Percentiles rank a stretch among this genome's conserved stretches.
Conservation (phyloP, 2,329 filamentous ascomycete species). For the Botryotinia calthae region DNA sequence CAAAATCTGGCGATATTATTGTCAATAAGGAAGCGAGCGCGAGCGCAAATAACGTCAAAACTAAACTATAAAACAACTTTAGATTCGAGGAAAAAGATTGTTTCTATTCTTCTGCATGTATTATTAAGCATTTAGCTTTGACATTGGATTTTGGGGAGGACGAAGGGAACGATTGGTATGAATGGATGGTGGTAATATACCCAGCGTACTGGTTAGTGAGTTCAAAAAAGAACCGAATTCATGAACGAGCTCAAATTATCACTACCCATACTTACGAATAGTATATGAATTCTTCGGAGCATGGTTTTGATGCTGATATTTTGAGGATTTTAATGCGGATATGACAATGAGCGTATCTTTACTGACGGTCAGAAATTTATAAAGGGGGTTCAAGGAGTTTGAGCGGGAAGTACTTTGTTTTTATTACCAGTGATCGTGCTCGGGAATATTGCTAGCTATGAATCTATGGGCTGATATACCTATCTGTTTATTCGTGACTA, state of each 20-base stretch:
- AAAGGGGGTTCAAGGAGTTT: background rate
- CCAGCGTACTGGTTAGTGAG: background rate
- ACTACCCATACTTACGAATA: background rate
- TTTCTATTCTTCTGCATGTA: background rate
- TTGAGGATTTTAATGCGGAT: background rate
- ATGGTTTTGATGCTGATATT: background rate
- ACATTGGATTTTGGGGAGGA: background rate
- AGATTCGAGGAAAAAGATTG: background rate
- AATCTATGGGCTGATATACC: background rate
- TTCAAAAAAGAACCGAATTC: background rate
- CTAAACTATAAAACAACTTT: slow-evolving; percentile 33
- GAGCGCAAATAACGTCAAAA: slow-evolving; percentile 34
- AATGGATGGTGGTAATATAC: slow-evolving; percentile 3
- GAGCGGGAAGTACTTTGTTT: background rate
- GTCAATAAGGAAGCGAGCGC: slow-evolving; percentile 87
- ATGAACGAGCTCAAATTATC: background rate
- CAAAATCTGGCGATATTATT: slow-evolving; percentile 73
- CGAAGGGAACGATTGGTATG: background rate
- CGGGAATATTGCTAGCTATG: background rate
- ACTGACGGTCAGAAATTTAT: background rate
- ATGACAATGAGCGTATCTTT: background rate
- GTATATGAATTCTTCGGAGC: background rate
- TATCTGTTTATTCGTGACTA: background rate
- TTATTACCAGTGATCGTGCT: background rate
- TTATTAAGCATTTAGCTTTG: slow-evolving; percentile 6